Percentiles rank a stretch among this genome's conserved stretches.
These are phyloP conservation scores for Ceratobasidium sp. DNA, from an alignment of 1,284 basidiomycete species.

Conservation along the genomic window DNA sequence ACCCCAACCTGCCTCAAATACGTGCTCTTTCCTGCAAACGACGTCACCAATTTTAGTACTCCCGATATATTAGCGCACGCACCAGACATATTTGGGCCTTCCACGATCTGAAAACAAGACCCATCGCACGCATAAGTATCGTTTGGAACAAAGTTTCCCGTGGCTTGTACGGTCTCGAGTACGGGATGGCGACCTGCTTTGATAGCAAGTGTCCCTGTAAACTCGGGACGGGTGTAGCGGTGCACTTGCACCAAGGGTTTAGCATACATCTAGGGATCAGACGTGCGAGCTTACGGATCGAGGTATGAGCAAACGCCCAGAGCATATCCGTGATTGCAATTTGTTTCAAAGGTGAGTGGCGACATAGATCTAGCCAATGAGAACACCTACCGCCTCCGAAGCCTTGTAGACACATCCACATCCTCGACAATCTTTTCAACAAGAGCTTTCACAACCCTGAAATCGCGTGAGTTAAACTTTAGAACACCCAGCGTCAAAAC, in stretches of 20 bases:
- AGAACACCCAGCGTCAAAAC: slow-evolving; percentile 44
- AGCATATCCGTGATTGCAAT: slow-evolving; percentile 88
- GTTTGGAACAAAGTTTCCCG: slow-evolving; percentile 82
- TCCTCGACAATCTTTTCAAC: slow-evolving; percentile 73
- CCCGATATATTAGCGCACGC: slow-evolving; percentile 43
- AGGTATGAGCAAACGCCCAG: slow-evolving; percentile 85
- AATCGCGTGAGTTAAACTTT: slow-evolving; percentile 8
- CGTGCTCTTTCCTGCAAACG: slow-evolving; percentile 85
- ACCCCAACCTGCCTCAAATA: slow-evolving; percentile 90
- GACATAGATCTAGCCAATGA: neutral
- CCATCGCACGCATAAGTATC: slow-evolving; percentile 87
- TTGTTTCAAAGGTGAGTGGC: slow-evolving; percentile 56
- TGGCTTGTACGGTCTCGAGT: slow-evolving; percentile 78
- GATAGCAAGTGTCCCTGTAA: slow-evolving; percentile 86
- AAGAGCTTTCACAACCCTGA: slow-evolving; percentile 79
- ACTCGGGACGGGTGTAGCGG: slow-evolving; percentile 86
- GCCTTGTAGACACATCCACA: slow-evolving; percentile 85
- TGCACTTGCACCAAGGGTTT: slow-evolving; percentile 65
- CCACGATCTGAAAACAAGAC: slow-evolving; percentile 88
- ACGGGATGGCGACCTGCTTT: slow-evolving; percentile 89
- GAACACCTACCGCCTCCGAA: slow-evolving; percentile 79
- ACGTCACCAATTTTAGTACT: neutral
- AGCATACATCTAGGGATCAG: neutral
- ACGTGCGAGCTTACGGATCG: slow-evolving; percentile 70
- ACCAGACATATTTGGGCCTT: slow-evolving; percentile 93